Evolutionary conservation across 768 basidiomycete genomes (phyloP).

Genomic region (Coprinopsis marcescibilis): DNA sequence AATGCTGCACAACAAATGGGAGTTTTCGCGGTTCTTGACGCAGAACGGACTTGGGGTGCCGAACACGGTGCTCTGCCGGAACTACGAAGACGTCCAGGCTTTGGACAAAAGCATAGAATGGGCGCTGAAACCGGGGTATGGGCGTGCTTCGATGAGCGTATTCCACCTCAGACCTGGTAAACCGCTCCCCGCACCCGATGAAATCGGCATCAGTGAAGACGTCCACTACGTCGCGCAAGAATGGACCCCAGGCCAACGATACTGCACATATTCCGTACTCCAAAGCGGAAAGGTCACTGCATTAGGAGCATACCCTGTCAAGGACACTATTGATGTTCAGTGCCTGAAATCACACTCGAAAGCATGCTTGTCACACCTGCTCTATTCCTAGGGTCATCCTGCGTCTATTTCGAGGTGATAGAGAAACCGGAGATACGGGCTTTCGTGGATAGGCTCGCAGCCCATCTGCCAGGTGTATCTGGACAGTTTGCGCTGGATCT

Average conservation of each 20-base stretch:
- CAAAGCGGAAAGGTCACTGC: constrained; percentile 14
- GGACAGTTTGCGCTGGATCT: constrained; percentile 18
- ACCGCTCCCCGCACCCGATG: constrained; percentile 9
- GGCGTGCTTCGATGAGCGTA: constrained; percentile 14
- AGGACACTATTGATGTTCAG: constrained; percentile 19
- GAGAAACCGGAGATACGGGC: constrained; percentile 11
- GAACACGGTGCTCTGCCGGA: constrained; percentile 12
- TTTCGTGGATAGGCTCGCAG: constrained; percentile 12
- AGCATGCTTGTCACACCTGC: neutral
- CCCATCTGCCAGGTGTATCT: constrained; percentile 10
- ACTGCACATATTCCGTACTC: constrained; percentile 17
- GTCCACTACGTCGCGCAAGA: constrained; percentile 18
- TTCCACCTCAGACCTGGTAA: constrained; percentile 15
- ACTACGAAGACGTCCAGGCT: constrained; percentile 11
- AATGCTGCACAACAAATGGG: constrained; percentile 19
- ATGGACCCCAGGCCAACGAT: constrained; percentile 15
- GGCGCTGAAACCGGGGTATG: constrained; percentile 18
- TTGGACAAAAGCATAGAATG: constrained; percentile 14
- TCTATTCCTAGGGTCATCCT: constrained; percentile 13
- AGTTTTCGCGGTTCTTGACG: constrained; percentile 14
- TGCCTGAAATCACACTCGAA: neutral
- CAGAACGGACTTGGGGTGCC: constrained; percentile 11
- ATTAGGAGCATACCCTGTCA: constrained; percentile 15
- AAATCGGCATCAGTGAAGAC: constrained; percentile 12
- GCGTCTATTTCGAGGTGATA: constrained; percentile 17